Percentiles rank a stretch among this genome's conserved stretches.
Evolutionary conservation across 2,329 filamentous ascomycete genomes (phyloP).

Genomic region (Aspergillus piperis): DNA sequence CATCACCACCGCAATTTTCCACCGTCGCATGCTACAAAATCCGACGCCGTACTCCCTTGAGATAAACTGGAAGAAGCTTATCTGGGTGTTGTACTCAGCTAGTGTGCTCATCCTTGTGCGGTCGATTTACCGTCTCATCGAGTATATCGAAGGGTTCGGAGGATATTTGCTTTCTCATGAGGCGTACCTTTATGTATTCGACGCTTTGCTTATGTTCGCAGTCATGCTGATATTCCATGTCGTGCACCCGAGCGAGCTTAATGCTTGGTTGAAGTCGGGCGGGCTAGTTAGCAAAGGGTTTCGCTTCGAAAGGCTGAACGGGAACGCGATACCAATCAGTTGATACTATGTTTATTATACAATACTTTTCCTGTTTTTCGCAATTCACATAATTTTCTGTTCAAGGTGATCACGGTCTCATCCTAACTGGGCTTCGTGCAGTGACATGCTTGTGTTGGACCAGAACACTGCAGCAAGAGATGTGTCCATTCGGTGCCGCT

Average conservation of each 20-base stretch:
- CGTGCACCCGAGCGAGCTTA: slow-evolving; percentile 3
- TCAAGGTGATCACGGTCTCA: too few species aligned
- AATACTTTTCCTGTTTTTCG: too few species aligned
- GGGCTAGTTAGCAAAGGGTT: not conserved
- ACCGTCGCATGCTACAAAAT: not conserved
- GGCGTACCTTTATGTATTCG: not conserved
- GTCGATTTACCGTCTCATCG: slow-evolving; percentile 1
- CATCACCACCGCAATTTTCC: slow-evolving; percentile 3
- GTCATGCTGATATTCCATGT: slow-evolving; percentile 4
- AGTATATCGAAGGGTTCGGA: slow-evolving; percentile 3
- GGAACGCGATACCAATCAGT: not conserved
- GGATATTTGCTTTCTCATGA: slow-evolving; percentile 5
- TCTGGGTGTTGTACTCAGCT: not conserved
- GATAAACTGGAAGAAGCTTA: not conserved
- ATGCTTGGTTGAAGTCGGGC: slow-evolving; percentile 3
- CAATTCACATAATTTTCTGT: too few species aligned
- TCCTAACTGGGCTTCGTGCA: too few species aligned
- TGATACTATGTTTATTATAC: not conserved
- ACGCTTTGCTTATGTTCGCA: slow-evolving; percentile 2
- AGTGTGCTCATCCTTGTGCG: slow-evolving; percentile 6
- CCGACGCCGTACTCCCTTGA: slow-evolving; percentile 1
- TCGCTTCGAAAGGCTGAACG: not conserved
- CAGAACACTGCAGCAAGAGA: too few species aligned
- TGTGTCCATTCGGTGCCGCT: too few species aligned
- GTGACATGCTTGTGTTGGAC: too few species aligned